A percentile compares a stretch with the other conserved stretches of the same genome.
Evolutionary conservation across 306 rosid species (phyloP).

Genomic region (Cucurbita maxima): DNA sequence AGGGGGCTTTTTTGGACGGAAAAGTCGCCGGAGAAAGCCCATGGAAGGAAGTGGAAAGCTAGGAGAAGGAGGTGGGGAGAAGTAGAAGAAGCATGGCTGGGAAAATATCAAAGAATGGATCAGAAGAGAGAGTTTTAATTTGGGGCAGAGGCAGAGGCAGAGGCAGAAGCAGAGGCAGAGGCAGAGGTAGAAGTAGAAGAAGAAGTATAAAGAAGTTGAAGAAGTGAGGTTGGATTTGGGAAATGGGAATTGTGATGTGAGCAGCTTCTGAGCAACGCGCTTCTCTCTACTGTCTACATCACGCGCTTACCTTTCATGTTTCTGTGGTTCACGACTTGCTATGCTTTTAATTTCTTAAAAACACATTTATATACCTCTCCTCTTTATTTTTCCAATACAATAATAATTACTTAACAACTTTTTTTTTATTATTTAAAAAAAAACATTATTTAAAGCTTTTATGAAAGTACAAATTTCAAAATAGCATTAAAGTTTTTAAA

Average conservation of each 20-base stretch:
- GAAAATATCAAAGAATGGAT: background rate
- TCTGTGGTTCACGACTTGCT: background rate
- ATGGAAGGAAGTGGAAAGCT: constrained; percentile 18
- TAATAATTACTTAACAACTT: no score
- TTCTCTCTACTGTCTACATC: background rate
- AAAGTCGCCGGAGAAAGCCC: constrained; percentile 88
- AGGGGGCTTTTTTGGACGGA: constrained; percentile 35
- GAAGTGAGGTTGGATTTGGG: constrained; percentile 5
- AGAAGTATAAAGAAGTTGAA: background rate
- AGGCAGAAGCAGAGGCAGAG: background rate
- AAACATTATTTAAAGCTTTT: no score
- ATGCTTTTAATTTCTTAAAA: background rate
- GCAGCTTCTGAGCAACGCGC: background rate
- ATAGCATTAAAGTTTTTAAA: no score
- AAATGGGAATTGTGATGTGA: constrained; percentile 1
- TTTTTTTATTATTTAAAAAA: no score
- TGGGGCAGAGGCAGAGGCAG: background rate
- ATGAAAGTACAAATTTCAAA: background rate
- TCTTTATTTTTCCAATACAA: no score
- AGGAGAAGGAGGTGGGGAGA: background rate
- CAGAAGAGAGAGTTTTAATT: background rate
- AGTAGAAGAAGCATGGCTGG: background rate
- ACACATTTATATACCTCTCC: no score
- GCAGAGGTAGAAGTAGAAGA: background rate
- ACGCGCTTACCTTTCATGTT: background rate